These are phyloP conservation scores for Globisporangium heterothallicum DNA, from an alignment of 352 stramenopile genomes.

Conservation along the genomic window DNA sequence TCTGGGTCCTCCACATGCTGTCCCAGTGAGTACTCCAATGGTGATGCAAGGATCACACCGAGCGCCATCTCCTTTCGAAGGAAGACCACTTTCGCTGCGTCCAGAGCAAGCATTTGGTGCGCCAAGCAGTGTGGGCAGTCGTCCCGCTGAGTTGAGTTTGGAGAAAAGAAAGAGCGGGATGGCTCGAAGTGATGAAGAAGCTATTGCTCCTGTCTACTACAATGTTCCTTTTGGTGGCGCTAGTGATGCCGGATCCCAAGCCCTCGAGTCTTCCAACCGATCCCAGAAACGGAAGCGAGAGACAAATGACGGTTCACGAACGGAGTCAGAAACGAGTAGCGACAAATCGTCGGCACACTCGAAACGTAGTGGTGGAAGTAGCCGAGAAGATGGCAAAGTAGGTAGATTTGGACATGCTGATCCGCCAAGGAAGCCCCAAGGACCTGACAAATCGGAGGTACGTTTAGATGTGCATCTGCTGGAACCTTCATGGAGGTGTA, in stretches of 20 bases:
- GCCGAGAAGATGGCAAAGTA: neutral
- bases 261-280: neutral
- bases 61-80: neutral
- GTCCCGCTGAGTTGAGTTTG: neutral
- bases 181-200: neutral
- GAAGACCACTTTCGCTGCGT: neutral
- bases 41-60: neutral
- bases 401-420: neutral
- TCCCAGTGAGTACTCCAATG: neutral
- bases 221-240: neutral
- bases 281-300: slow-evolving; percentile 29
- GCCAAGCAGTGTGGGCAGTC: neutral
- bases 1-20: neutral
- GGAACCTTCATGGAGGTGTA: too few relatives aligned
- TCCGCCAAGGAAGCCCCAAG: neutral
- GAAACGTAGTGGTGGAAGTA: neutral
- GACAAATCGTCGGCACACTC: slow-evolving; percentile 5
- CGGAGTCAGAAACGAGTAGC: slow-evolving; percentile 11
- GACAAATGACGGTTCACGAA: neutral
- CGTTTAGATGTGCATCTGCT: neutral
- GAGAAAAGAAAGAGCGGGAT: neutral
- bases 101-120: neutral
- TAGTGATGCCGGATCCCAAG: neutral
- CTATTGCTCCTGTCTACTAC: neutral
- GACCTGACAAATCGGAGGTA: neutral